Conservation (phyloP, 495 filamentous ascomycete species). For the Annulohypoxylon stygium region DNA sequence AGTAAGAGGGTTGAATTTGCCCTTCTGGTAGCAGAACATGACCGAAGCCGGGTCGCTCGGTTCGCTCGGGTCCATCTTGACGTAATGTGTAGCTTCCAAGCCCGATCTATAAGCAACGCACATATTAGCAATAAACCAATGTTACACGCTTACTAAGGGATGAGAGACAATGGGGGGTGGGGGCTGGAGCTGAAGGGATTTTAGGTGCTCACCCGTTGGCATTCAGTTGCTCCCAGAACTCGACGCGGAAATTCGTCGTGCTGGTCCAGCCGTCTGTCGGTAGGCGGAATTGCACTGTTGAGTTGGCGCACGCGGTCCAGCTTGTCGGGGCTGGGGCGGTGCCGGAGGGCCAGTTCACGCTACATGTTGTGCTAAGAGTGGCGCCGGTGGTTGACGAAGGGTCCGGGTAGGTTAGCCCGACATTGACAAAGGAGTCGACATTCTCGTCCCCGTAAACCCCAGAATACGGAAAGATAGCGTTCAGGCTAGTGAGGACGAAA, state of each 20-base stretch:
- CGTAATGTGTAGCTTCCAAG: conserved; percentile 36
- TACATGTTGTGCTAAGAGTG: conserved; percentile 45
- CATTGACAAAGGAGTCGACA: conserved; percentile 40
- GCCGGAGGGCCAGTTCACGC: conserved; percentile 37
- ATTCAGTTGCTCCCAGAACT: conserved; percentile 39
- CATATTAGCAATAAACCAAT: conserved; percentile 15
- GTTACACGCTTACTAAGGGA: not conserved
- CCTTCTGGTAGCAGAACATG: conserved; percentile 47
- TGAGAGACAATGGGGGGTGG: not conserved
- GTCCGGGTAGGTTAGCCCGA: conserved; percentile 74
- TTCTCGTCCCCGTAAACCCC: conserved; percentile 34
- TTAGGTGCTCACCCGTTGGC: conserved; percentile 39
- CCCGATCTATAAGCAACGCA: conserved; percentile 29
- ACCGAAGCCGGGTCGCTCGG: conserved; percentile 43
- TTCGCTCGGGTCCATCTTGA: conserved; percentile 34
- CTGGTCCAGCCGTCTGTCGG: conserved; percentile 42
- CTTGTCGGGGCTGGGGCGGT: conserved; percentile 38
- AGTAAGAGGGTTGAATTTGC: conserved; percentile 48
- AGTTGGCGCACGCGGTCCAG: conserved; percentile 40
- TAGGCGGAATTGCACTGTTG: conserved; percentile 38
- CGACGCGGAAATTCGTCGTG: conserved; percentile 39
- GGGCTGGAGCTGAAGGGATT: not conserved
- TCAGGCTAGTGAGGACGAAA: conserved; percentile 43
- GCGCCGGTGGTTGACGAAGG: conserved; percentile 71
- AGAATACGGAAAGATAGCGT: conserved; percentile 43